Conservation (phyloP, 768 basidiomycete species). For the Mycena floridula region DNA sequence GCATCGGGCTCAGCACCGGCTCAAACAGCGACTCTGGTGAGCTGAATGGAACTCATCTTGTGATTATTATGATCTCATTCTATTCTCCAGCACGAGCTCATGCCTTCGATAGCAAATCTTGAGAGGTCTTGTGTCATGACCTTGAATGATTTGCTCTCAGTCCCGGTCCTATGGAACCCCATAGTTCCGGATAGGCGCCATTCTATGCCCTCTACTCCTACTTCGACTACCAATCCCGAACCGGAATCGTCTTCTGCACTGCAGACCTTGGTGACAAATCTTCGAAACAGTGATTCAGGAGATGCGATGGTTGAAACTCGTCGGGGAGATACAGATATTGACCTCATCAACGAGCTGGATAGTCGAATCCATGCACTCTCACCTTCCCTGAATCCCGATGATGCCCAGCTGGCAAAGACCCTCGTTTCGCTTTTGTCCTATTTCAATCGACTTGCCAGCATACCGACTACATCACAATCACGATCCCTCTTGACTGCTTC, state of each 20-base stretch:
- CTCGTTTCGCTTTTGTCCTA: constrained; percentile 67
- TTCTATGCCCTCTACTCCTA: constrained; percentile 47
- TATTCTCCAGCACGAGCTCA: constrained; percentile 44
- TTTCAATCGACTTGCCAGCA: constrained; percentile 54
- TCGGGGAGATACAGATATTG: constrained; percentile 34
- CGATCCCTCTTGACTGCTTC: background rate
- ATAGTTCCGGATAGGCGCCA: constrained; percentile 56
- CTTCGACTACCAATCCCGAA: constrained; percentile 22
- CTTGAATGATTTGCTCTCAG: constrained; percentile 61
- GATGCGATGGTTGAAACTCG: constrained; percentile 43
- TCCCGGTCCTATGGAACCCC: constrained; percentile 41
- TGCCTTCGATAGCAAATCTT: constrained; percentile 69
- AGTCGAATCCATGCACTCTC: constrained; percentile 45
- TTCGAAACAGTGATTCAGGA: constrained; percentile 42
- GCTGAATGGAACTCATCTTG: background rate
- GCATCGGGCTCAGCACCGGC: background rate
- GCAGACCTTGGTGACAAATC: constrained; percentile 55
- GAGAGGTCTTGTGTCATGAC: constrained; percentile 73
- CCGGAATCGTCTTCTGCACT: constrained; percentile 41
- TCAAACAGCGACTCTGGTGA: background rate
- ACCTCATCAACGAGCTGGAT: constrained; percentile 55
- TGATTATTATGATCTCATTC: background rate
- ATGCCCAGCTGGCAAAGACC: constrained; percentile 59
- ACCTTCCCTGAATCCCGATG: constrained; percentile 35
- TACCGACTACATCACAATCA: constrained; percentile 17